phyloP scores from a whole-genome alignment of 192 early-diverging fungal genomes.

The Podila epigama region DNA sequence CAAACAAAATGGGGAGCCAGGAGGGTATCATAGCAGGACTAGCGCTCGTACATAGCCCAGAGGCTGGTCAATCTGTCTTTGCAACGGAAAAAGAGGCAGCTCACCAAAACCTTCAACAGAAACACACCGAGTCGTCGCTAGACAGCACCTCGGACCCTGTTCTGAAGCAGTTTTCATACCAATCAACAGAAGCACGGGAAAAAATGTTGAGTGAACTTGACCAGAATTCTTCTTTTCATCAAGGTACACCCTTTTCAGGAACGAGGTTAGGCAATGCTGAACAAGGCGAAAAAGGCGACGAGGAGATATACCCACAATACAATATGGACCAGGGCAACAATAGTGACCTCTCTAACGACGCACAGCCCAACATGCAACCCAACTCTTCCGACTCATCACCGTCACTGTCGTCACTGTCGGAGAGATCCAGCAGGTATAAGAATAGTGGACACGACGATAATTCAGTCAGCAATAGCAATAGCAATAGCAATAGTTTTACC shows the following conservation, averaged over 20 bases:
- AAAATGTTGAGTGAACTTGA: no score
- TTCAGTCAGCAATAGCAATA: neutral
- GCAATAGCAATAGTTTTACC: no score
- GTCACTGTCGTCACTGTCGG: slow-evolving; percentile 13
- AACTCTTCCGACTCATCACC: slow-evolving; percentile 23
- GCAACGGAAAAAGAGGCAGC: neutral
- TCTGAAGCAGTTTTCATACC: neutral
- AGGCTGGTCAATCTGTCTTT: neutral
- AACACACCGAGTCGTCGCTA: neutral
- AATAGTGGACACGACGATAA: neutral
- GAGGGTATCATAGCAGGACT: slow-evolving; percentile 8
- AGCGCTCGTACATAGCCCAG: slow-evolving; percentile 7
- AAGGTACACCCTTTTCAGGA: no score
- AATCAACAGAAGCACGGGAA: neutral
- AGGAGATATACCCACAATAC: neutral
- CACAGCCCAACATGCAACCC: slow-evolving; percentile 21
- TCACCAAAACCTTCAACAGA: neutral
- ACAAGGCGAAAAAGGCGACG: neutral
- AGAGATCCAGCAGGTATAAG: neutral
- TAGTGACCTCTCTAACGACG: neutral
- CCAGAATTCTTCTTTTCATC: no score
- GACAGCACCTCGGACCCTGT: neutral
- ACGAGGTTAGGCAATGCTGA: no score
- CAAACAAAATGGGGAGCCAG: neutral
- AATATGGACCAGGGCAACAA: neutral